Percentiles rank a stretch among this genome's conserved stretches.
phyloP scores from a whole-genome alignment of 1,139 yeast genomes.

The Taphrina betulina region DNA sequence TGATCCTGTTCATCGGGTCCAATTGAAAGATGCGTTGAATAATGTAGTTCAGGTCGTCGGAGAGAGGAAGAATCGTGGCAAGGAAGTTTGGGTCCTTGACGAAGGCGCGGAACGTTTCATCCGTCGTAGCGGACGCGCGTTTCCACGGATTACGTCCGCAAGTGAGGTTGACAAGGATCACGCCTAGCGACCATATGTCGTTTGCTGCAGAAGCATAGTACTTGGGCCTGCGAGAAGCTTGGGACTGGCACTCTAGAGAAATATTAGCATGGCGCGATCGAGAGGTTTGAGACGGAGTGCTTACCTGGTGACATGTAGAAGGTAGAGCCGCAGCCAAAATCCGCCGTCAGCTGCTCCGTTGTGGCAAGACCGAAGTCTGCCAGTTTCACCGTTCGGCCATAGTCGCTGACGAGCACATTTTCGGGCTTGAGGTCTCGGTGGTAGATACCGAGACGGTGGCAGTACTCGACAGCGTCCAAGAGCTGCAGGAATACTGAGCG shows the following conservation, averaged over 20 bases:
- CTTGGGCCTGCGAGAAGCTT: slow-evolving; percentile 20
- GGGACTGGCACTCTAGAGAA: slow-evolving; percentile 35
- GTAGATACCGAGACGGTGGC: slow-evolving; percentile 65
- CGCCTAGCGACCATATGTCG: slow-evolving; percentile 87
- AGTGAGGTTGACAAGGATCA: slow-evolving; percentile 72
- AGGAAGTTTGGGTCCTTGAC: slow-evolving; percentile 55
- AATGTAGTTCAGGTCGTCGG: slow-evolving; percentile 58
- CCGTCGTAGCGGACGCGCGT: slow-evolving; percentile 63
- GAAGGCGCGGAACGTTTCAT: slow-evolving; percentile 57
- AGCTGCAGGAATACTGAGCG: slow-evolving; percentile 74
- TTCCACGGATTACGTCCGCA: slow-evolving; percentile 93
- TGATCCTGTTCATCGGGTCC: slow-evolving; percentile 64
- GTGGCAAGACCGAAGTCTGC: slow-evolving; percentile 89
- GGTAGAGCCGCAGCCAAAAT: slow-evolving; percentile 80
- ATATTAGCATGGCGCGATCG: slow-evolving; percentile 35
- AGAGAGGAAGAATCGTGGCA: slow-evolving; percentile 64
- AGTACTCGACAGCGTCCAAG: slow-evolving; percentile 67
- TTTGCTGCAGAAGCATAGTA: slow-evolving; percentile 60
- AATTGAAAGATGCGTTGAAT: slow-evolving; percentile 57
- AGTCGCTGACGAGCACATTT: slow-evolving; percentile 67
- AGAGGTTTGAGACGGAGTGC: slow-evolving; percentile 50
- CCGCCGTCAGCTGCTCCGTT: slow-evolving; percentile 59
- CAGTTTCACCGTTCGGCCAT: slow-evolving; percentile 59
- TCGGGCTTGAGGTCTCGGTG: slow-evolving; percentile 95
- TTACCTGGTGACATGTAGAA: slow-evolving; percentile 95